These are phyloP conservation scores for Verbena officinalis DNA, from an alignment of 257 asterid genomes.

Conservation along the genomic window DNA sequence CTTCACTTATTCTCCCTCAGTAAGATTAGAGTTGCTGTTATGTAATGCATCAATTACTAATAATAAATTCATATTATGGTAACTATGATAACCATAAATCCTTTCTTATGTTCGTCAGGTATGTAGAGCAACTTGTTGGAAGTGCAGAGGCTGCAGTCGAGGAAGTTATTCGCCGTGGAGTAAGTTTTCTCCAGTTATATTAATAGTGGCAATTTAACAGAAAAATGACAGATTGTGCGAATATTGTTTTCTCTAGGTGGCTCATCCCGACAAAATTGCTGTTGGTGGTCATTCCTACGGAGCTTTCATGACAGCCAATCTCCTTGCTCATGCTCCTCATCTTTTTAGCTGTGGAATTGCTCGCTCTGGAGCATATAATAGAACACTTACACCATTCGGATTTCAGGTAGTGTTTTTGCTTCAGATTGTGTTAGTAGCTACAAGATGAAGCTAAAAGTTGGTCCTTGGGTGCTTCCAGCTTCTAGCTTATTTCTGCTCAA, in stretches of 20 bases:
- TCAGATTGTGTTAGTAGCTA: constrained; percentile 13
- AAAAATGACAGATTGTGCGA: constrained; percentile 19
- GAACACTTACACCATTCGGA: constrained; percentile 99
- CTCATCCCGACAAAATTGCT: constrained; percentile 88
- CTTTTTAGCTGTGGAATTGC: constrained; percentile 95
- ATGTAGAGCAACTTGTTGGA: constrained; percentile 91
- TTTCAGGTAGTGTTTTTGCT: constrained; percentile 71
- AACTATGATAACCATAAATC: constrained; percentile 7
- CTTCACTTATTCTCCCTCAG: background rate
- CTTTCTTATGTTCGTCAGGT: constrained; percentile 51
- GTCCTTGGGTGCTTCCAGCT: too few relatives aligned
- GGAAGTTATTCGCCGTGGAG: constrained; percentile 94
- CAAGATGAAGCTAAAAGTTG: too few relatives aligned
- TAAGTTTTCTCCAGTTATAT: constrained; percentile 47
- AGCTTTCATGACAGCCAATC: constrained; percentile 99
- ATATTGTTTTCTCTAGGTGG: constrained; percentile 64
- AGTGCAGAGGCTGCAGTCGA: constrained; percentile 99
- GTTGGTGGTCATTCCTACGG: constrained; percentile 99
- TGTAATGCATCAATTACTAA: background rate
- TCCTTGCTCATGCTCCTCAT: constrained; percentile 98
- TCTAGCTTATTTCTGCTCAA: background rate
- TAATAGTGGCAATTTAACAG: background rate
- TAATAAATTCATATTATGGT: background rate
- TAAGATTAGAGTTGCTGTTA: background rate
- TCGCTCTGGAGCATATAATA: constrained; percentile 97